Percentiles rank a stretch among this genome's conserved stretches.
These are phyloP conservation scores for Fusarium siculi DNA, from an alignment of 2,329 filamentous ascomycete species.

Conservation along the genomic window DNA sequence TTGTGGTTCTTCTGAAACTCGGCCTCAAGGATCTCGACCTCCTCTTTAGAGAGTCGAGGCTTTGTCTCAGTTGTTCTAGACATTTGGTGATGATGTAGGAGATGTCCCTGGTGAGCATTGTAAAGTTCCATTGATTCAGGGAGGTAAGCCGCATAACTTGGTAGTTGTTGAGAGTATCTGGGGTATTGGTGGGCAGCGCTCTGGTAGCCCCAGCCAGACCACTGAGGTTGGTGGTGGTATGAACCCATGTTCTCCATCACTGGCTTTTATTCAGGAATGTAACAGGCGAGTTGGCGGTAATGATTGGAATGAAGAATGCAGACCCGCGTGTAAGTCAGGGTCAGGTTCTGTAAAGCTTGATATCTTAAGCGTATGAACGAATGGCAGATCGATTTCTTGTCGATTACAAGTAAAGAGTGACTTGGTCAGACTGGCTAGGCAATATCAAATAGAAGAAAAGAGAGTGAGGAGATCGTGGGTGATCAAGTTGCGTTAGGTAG, in stretches of 20 bases:
- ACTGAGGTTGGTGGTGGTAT: slow-evolving; percentile 50
- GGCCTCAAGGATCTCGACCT: slow-evolving; percentile 67
- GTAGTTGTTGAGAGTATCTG: slow-evolving; percentile 47
- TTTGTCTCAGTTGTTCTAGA: slow-evolving; percentile 60
- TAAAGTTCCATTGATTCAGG: slow-evolving; percentile 54
- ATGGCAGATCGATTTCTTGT: slow-evolving; percentile 16
- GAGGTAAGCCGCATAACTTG: slow-evolving; percentile 51
- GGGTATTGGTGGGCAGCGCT: slow-evolving; percentile 45
- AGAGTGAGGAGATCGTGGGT: slow-evolving; percentile 37
- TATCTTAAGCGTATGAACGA: slow-evolving; percentile 22
- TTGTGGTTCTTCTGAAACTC: slow-evolving; percentile 74
- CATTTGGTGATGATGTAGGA: slow-evolving; percentile 53
- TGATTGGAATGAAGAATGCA: slow-evolving; percentile 33
- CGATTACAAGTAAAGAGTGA: slow-evolving; percentile 37
- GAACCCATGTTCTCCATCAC: slow-evolving; percentile 48
- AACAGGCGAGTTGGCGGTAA: slow-evolving; percentile 17
- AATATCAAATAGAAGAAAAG: slow-evolving; percentile 32
- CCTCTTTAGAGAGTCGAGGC: slow-evolving; percentile 66
- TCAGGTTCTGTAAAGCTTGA: slow-evolving; percentile 4
- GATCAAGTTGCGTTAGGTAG: slow-evolving; percentile 20
- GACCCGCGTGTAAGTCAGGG: slow-evolving; percentile 16
- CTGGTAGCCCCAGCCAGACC: slow-evolving; percentile 51
- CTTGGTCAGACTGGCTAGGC: slow-evolving; percentile 26
- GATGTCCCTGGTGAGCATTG: slow-evolving; percentile 50
- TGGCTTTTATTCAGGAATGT: slow-evolving; percentile 25